A percentile compares a stretch with the other conserved stretches of the same genome.
Conservation (phyloP, 768 basidiomycete species). For the Rhodotorula toruloides region DNA sequence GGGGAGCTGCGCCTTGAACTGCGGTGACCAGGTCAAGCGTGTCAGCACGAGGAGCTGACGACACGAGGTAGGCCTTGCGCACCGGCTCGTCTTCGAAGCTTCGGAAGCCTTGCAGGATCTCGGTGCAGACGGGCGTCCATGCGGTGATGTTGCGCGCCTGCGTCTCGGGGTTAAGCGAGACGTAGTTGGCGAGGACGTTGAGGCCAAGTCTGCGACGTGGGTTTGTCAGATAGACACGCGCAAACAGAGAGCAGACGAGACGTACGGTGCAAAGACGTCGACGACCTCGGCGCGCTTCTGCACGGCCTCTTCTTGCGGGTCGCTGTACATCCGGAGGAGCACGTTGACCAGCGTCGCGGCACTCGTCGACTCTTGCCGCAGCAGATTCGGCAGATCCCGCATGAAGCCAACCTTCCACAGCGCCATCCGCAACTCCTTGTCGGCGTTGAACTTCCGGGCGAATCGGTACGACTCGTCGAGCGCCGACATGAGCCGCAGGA, state of each 20-base stretch:
- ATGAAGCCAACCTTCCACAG: slow-evolving; percentile 99
- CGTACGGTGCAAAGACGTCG: slow-evolving; percentile 63
- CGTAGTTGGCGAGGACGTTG: slow-evolving; percentile 84
- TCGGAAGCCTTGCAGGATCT: slow-evolving; percentile 83
- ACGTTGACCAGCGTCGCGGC: slow-evolving; percentile 91
- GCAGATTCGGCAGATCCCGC: slow-evolving; percentile 94
- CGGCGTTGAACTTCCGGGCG: slow-evolving; percentile 93
- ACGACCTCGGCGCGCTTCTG: slow-evolving; percentile 59
- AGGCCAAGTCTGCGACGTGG: slow-evolving; percentile 65
- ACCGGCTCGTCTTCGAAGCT: slow-evolving; percentile 86
- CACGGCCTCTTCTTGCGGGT: slow-evolving; percentile 72
- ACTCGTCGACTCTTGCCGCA: slow-evolving; percentile 97
- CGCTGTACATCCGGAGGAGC: slow-evolving; percentile 87
- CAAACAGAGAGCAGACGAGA: slow-evolving; percentile 45
- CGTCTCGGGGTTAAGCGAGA: slow-evolving; percentile 76
- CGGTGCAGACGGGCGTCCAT: slow-evolving; percentile 98
- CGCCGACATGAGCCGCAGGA: slow-evolving; percentile 88
- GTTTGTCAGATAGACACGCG: slow-evolving; percentile 66
- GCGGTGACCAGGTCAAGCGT: neutral
- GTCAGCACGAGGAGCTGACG: neutral
- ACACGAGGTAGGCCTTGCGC: slow-evolving; percentile 44
- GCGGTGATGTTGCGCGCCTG: slow-evolving; percentile 92
- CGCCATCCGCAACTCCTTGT: slow-evolving; percentile 91
- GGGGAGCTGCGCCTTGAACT: slow-evolving; percentile 85
- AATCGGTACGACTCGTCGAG: slow-evolving; percentile 97